Percentiles rank a stretch among this genome's conserved stretches.
phyloP scores from a whole-genome alignment of 2,329 filamentous ascomycete genomes.

The Pseudogymnoascus sp. region DNA sequence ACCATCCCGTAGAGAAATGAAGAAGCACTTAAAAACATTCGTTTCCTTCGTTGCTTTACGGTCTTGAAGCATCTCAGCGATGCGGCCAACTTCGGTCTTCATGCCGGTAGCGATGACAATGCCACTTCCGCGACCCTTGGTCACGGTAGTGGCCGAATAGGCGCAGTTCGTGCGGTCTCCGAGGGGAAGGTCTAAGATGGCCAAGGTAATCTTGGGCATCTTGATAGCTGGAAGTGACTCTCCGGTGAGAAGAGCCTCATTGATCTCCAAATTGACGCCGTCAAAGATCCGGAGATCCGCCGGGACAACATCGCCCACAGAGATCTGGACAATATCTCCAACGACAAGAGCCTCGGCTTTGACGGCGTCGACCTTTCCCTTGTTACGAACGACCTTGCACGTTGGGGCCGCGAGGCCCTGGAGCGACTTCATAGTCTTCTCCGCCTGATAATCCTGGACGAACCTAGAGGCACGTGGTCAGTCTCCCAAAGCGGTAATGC shows the following conservation, averaged over 20 bases:
- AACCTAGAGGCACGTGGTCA: slow-evolving; percentile 34
- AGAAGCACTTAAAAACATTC: slow-evolving; percentile 40
- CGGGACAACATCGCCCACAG: slow-evolving; percentile 60
- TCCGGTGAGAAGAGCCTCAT: slow-evolving; percentile 67
- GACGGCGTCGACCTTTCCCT: slow-evolving; percentile 42
- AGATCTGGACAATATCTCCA: slow-evolving; percentile 56
- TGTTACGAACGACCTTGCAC: slow-evolving; percentile 49
- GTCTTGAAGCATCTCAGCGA: slow-evolving; percentile 59
- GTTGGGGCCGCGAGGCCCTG: slow-evolving; percentile 35
- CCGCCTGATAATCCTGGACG: slow-evolving; percentile 52
- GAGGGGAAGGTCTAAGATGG: slow-evolving; percentile 43
- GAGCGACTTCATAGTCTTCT: slow-evolving; percentile 54
- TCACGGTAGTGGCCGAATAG: slow-evolving; percentile 65
- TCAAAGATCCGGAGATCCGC: slow-evolving; percentile 59
- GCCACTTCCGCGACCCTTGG: slow-evolving; percentile 59
- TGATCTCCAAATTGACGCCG: slow-evolving; percentile 66
- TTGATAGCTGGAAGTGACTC: slow-evolving; percentile 65
- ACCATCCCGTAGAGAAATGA: slow-evolving; percentile 38
- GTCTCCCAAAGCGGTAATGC: slow-evolving; percentile 16
- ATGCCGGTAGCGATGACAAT: slow-evolving; percentile 65
- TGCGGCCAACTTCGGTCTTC: slow-evolving; percentile 67
- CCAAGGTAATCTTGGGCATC: slow-evolving; percentile 45
- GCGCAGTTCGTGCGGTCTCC: slow-evolving; percentile 65
- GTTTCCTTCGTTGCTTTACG: slow-evolving; percentile 43
- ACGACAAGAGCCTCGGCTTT: slow-evolving; percentile 52